Conservation (phyloP, 495 filamentous ascomycete species). For the Usnea hakonensis region DNA sequence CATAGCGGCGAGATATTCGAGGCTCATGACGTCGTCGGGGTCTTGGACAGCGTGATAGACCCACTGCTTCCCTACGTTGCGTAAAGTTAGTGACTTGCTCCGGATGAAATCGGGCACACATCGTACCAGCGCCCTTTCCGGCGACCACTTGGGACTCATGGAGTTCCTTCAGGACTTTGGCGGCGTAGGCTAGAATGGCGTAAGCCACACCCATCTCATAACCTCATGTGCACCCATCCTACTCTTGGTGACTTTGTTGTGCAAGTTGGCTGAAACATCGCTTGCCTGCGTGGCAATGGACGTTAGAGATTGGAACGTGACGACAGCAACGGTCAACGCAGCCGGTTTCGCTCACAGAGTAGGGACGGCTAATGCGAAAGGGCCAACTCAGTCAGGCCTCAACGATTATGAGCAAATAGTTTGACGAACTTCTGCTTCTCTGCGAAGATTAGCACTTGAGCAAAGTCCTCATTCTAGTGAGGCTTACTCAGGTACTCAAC, state of each 20-base stretch:
- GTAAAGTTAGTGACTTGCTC: background rate
- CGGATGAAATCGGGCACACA: background rate
- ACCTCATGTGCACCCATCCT: background rate
- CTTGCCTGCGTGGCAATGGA: slow-evolving; percentile 38
- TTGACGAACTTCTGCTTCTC: slow-evolving; percentile 49
- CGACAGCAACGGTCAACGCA: slow-evolving; percentile 8
- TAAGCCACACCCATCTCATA: slow-evolving; percentile 12
- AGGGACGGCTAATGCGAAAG: slow-evolving; percentile 44
- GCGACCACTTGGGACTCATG: slow-evolving; percentile 53
- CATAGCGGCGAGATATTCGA: slow-evolving; percentile 41
- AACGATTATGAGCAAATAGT: background rate
- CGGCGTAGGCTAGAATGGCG: slow-evolving; percentile 42
- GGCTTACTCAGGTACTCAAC: slow-evolving; percentile 53
- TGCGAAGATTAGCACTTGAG: slow-evolving; percentile 21
- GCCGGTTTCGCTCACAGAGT: slow-evolving; percentile 39
- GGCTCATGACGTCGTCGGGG: slow-evolving; percentile 34
- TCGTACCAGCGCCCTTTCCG: slow-evolving; percentile 47
- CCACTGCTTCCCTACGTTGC: slow-evolving; percentile 48
- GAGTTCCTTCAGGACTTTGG: slow-evolving; percentile 55
- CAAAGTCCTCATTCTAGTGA: background rate
- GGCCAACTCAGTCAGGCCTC: slow-evolving; percentile 7
- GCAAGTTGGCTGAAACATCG: slow-evolving; percentile 58
- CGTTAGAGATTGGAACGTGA: slow-evolving; percentile 22
- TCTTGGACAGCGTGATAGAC: slow-evolving; percentile 57
- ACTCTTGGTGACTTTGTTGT: slow-evolving; percentile 62